Percentiles rank a stretch among this genome's conserved stretches.
These are phyloP conservation scores for Diplodia corticola DNA, from an alignment of 2,329 filamentous ascomycete species.

Conservation along the genomic window DNA sequence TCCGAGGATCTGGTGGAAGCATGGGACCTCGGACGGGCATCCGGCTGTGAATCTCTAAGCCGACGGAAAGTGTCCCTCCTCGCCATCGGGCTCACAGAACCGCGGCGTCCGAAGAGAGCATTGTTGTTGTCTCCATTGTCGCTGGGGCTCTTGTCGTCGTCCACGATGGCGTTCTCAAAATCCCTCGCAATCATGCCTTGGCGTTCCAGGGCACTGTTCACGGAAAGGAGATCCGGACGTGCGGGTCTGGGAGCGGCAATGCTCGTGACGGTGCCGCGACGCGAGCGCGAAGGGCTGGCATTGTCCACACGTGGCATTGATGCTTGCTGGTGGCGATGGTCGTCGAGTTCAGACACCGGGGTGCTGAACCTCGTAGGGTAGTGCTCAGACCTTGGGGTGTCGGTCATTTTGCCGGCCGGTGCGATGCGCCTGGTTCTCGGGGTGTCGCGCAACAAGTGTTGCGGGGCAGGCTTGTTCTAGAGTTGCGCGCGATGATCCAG, in stretches of 20 bases:
- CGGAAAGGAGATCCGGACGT: slow-evolving; percentile 16
- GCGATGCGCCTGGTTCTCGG: not conserved
- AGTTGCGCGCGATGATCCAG: not conserved
- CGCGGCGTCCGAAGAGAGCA: slow-evolving; percentile 49
- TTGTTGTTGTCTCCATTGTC: slow-evolving; percentile 36
- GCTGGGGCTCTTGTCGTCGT: slow-evolving; percentile 61
- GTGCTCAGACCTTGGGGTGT: slow-evolving; percentile 65
- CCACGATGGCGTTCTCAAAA: slow-evolving; percentile 73
- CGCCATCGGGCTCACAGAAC: slow-evolving; percentile 45
- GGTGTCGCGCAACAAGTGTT: not conserved
- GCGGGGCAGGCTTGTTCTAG: not conserved
- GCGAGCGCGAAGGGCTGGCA: slow-evolving; percentile 43
- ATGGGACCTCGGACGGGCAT: slow-evolving; percentile 42
- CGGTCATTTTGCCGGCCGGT: slow-evolving; percentile 45
- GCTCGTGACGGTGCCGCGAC: slow-evolving; percentile 74
- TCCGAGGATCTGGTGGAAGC: slow-evolving; percentile 58
- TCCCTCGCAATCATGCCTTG: slow-evolving; percentile 62
- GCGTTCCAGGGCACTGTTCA: slow-evolving; percentile 48
- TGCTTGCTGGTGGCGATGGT: slow-evolving; percentile 72
- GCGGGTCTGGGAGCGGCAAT: slow-evolving; percentile 39
- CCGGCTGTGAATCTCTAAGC: slow-evolving; percentile 37
- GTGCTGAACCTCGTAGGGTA: slow-evolving; percentile 68
- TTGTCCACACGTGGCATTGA: slow-evolving; percentile 59
- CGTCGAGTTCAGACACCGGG: slow-evolving; percentile 79
- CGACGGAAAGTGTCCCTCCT: slow-evolving; percentile 48